phyloP scores from a whole-genome alignment of 2,329 filamentous ascomycete species.

The Fusarium cyanostomum region DNA sequence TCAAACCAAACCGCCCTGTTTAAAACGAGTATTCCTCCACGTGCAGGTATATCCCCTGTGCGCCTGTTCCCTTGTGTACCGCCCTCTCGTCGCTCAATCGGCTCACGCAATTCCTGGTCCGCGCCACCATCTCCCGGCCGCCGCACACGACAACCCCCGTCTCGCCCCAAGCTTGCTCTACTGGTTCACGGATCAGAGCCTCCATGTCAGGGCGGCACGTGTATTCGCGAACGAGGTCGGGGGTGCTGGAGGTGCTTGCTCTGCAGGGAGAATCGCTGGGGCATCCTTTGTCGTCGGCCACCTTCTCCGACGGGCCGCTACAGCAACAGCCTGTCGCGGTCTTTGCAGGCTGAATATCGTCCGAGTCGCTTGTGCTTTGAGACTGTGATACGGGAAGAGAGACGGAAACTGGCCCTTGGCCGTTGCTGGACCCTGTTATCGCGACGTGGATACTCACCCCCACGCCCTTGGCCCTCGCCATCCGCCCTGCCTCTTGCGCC shows the following conservation, averaged over 20 bases:
- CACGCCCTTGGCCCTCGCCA: slow-evolving; percentile 55
- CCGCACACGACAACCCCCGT: slow-evolving; percentile 70
- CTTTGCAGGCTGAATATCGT: slow-evolving; percentile 26
- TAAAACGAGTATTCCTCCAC: slow-evolving; percentile 69
- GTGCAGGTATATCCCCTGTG: slow-evolving; percentile 69
- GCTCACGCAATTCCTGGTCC: slow-evolving; percentile 64
- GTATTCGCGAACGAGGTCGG: slow-evolving; percentile 55
- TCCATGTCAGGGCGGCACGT: slow-evolving; percentile 61
- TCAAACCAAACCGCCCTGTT: background rate
- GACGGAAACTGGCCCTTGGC: slow-evolving; percentile 36
- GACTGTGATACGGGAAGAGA: slow-evolving; percentile 41
- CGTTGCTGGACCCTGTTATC: slow-evolving; percentile 53
- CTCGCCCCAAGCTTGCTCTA: slow-evolving; percentile 68
- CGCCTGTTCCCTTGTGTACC: slow-evolving; percentile 71
- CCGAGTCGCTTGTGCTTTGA: slow-evolving; percentile 31
- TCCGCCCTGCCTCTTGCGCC: slow-evolving; percentile 55
- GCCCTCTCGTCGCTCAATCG: slow-evolving; percentile 67
- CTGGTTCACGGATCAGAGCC: slow-evolving; percentile 60
- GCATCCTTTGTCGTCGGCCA: slow-evolving; percentile 14
- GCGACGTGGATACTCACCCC: slow-evolving; percentile 63
- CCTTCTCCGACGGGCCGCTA: slow-evolving; percentile 21
- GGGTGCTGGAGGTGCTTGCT: background rate
- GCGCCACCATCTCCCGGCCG: slow-evolving; percentile 63
- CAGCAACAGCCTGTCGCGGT: slow-evolving; percentile 38
- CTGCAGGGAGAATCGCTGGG: slow-evolving; percentile 27